These are phyloP conservation scores for Abelmoschus esculentus DNA, from an alignment of 345 rosid species.

Conservation along the genomic window DNA sequence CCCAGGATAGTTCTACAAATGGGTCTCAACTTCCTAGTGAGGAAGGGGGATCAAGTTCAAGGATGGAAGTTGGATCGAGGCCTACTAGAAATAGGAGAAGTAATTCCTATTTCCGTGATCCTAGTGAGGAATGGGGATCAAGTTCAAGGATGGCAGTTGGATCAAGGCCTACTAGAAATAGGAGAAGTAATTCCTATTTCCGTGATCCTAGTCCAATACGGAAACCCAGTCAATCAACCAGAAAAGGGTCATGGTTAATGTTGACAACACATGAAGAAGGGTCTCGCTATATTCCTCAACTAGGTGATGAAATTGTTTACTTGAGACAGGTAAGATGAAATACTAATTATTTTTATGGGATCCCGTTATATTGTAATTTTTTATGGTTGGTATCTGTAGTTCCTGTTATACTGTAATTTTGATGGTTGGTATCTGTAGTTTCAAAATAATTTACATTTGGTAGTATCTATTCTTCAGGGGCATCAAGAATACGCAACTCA, in stretches of 20 bases:
- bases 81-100: conserved; percentile 80
- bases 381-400: background rate
- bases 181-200: conserved; percentile 54
- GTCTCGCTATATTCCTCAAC: conserved; percentile 85
- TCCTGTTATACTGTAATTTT: background rate
- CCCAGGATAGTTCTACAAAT: conserved; percentile 15
- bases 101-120: conserved; percentile 35
- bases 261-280: conserved; percentile 78
- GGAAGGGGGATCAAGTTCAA: conserved; percentile 66
- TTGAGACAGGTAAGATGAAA: conserved; percentile 67
- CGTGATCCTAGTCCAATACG: conserved; percentile 52
- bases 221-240: conserved; percentile 42
- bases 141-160: conserved; percentile 58
- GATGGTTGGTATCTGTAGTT: background rate
- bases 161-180: conserved; percentile 73
- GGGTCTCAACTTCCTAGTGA: conserved; percentile 41
- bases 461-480: conserved; percentile 46
- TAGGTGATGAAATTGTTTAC: conserved; percentile 79
- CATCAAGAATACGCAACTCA: conserved; percentile 64
- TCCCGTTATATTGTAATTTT: background rate
- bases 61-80: conserved; percentile 55
- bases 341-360: conserved; percentile 12
- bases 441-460: background rate
- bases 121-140: conserved; percentile 55
- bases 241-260: conserved; percentile 76